Base-by-base conservation (phyloP, 768 basidiomycete genomes). In the Phylloporus scabripes region DNA sequence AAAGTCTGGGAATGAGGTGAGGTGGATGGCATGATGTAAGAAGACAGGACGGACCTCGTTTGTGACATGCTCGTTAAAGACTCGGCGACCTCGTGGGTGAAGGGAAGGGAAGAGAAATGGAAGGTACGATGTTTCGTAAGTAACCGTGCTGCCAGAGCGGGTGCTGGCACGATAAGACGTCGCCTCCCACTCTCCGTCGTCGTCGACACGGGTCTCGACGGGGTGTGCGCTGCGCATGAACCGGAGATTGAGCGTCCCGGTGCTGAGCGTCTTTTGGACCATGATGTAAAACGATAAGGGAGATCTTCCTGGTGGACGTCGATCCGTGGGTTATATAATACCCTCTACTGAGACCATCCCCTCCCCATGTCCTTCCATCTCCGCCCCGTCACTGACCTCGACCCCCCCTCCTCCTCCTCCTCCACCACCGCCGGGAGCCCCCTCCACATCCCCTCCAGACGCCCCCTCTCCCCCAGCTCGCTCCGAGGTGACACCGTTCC, bases 211-310 rank as follows among this genome's bases (percentile, higher is more conserved):
- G 3, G 80, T 78, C 42, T 79, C 74, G 14, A 75, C 74, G 49
- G 72, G 72, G 21, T 78, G 74, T 0, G 83, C 80, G 66, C 83
- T 83, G 63, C 83, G 84, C 84, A 86, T 86, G 61, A 86, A 86
- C 2, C 78, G 77, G 38, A 87, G 72, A 56, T 79, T 77, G 8
- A 85, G 71, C 0, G 83, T 85, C 24, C 82, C 75, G 23, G 73
- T 76, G 64, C 84, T 86, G 32, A 86, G 71, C 3, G 74, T 71
- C 64, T 81, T 83, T 26, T 69, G 68, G 29, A 36, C 50, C 66
- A 65, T 63, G 39, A 10, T 43, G 26, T 26, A 26, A 6, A n/a
- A n/a, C n/a, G n/a, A n/a, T n/a, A n/a, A n/a, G n/a, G n/a, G n/a
- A n/a, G n/a, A n/a, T n/a, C n/a, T n/a, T n/a, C n/a, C n/a, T n/a